phyloP scores from a whole-genome alignment of 257 asterid genomes.

The Voacanga thouarsii region DNA sequence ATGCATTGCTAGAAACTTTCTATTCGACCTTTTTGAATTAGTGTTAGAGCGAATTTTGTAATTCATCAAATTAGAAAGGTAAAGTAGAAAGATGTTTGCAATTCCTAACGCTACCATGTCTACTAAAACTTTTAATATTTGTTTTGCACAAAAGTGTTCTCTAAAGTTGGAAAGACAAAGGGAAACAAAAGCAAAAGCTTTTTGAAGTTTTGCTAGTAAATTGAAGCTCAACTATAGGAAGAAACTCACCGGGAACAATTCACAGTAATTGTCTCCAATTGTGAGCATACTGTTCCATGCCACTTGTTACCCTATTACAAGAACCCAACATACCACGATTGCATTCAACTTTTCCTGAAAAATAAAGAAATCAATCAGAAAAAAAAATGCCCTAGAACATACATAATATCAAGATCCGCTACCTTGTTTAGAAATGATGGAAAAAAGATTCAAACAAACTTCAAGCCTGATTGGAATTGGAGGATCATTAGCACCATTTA shows the following conservation, averaged over 20 bases:
- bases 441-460: conserved; percentile 41
- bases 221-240: not conserved
- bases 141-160: not conserved
- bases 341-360: conserved; percentile 36
- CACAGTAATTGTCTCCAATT: conserved; percentile 38
- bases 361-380: not conserved
- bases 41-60: too few relatives aligned
- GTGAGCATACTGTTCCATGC: conserved; percentile 43
- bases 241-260: conserved; percentile 32
- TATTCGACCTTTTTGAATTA: too few relatives aligned
- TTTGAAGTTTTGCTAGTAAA: not conserved
- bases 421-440: not conserved
- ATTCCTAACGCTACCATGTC: too few relatives aligned
- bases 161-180: not conserved
- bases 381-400: not conserved
- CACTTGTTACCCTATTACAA: conserved; percentile 37
- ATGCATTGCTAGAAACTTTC: not conserved
- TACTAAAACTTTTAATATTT: too few relatives aligned
- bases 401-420: not conserved
- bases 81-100: too few relatives aligned
- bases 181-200: not conserved
- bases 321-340: conserved; percentile 29
- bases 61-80: too few relatives aligned
- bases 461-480: conserved; percentile 58
- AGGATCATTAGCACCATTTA: conserved; percentile 23